Evolutionary conservation across 768 basidiomycete genomes (phyloP).

Genomic region (Naganishia vishniacii): DNA sequence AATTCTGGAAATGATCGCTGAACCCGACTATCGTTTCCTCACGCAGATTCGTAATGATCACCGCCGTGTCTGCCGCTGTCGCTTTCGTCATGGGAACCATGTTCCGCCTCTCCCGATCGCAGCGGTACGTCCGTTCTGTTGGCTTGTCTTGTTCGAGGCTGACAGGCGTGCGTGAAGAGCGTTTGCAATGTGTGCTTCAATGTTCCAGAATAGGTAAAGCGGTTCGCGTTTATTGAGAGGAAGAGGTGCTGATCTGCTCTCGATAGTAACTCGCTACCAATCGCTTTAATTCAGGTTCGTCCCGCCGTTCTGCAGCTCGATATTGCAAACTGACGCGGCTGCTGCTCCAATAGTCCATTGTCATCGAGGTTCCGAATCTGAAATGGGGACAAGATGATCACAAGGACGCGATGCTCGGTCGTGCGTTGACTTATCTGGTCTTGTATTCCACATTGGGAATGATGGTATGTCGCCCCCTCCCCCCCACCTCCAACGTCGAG

Average conservation of each 20-base stretch:
- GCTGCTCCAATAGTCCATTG: constrained; percentile 68
- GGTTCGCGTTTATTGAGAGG: background rate
- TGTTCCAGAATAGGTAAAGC: constrained; percentile 46
- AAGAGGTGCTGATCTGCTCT: background rate
- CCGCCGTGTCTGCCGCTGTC: constrained; percentile 63
- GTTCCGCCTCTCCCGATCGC: constrained; percentile 66
- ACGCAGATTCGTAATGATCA: constrained; percentile 73
- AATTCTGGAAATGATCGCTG: no score
- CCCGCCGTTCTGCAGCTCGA: background rate
- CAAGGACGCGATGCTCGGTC: constrained; percentile 80
- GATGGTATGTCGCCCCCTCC: constrained; percentile 60
- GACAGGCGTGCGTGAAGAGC: constrained; percentile 33
- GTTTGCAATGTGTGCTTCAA: constrained; percentile 48
- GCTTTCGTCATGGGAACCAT: constrained; percentile 61
- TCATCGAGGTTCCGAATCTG: constrained; percentile 71
- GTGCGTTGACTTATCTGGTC: constrained; percentile 55
- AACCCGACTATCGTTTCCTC: constrained; percentile 48
- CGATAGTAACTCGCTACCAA: constrained; percentile 79
- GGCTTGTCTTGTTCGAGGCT: background rate
- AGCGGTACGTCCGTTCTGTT: constrained; percentile 46
- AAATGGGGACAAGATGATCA: constrained; percentile 78
- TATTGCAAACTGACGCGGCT: constrained; percentile 7
- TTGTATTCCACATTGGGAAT: constrained; percentile 92
- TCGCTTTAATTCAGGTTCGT: constrained; percentile 66
- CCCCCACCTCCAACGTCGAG: background rate